phyloP scores from a whole-genome alignment of 2,329 filamentous ascomycete species.

The Trichoderma citrinoviride region DNA sequence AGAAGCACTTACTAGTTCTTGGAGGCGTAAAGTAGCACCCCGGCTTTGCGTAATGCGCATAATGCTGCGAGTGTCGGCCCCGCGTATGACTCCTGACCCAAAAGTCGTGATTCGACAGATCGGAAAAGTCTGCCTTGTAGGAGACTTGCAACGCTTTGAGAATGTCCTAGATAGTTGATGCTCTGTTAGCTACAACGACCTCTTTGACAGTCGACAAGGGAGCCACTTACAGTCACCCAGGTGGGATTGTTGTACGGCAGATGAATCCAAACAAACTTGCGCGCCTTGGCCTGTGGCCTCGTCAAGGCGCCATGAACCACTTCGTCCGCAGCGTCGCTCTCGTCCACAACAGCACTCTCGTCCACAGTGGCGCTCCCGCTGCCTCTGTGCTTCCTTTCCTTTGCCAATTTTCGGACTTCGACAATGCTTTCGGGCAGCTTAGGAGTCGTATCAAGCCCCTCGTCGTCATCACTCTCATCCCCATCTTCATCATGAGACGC shows the following conservation, averaged over 20 bases:
- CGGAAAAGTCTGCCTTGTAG: slow-evolving; percentile 38
- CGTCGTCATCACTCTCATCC: slow-evolving; percentile 28
- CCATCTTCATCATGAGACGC: neutral
- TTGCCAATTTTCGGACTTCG: slow-evolving; percentile 31
- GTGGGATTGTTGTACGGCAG: slow-evolving; percentile 56
- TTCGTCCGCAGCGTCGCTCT: slow-evolving; percentile 33
- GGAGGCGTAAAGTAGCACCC: slow-evolving; percentile 47
- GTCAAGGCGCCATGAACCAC: slow-evolving; percentile 31
- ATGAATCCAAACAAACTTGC: slow-evolving; percentile 59
- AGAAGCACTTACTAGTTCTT: slow-evolving; percentile 32
- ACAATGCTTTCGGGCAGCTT: slow-evolving; percentile 36
- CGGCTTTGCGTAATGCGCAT: slow-evolving; percentile 50
- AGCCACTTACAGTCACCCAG: slow-evolving; percentile 53
- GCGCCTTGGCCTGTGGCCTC: slow-evolving; percentile 35
- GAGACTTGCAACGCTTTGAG: slow-evolving; percentile 43
- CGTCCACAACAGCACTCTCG: slow-evolving; percentile 29
- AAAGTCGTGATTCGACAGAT: slow-evolving; percentile 46
- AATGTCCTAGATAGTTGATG: slow-evolving; percentile 36
- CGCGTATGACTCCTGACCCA: slow-evolving; percentile 50
- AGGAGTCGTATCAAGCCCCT: slow-evolving; percentile 32
- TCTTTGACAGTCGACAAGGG: neutral
- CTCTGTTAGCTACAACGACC: neutral
- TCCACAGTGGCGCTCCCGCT: slow-evolving; percentile 31
- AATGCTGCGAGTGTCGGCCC: slow-evolving; percentile 49
- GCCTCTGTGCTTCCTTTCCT: slow-evolving; percentile 24